A percentile compares a stretch with the other conserved stretches of the same genome.
phyloP scores from a whole-genome alignment of 768 basidiomycete species.

The Termitomyces titanicus region DNA sequence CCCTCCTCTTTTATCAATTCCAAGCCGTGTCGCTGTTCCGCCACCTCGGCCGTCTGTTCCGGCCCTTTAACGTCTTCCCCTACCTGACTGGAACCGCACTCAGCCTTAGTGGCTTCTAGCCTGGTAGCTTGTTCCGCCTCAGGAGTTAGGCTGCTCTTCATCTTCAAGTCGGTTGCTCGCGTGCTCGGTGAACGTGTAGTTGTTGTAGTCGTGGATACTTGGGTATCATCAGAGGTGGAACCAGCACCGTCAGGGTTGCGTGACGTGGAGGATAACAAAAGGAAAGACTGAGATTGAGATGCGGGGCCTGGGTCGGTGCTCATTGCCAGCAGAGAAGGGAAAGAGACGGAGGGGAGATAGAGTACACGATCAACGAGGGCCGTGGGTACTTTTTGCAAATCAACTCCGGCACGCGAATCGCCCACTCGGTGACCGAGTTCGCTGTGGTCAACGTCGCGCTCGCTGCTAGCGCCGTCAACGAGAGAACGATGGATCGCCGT shows the following conservation, averaged over 20 bases:
- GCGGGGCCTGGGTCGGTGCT: conserved; percentile 35
- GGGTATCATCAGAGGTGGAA: conserved; percentile 18
- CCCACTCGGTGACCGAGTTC: neutral
- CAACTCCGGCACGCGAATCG: conserved; percentile 14
- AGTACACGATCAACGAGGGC: conserved; percentile 28
- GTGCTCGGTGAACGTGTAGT: conserved; percentile 11
- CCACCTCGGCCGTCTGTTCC: conserved; percentile 16
- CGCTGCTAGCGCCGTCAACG: neutral
- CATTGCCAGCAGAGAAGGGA: conserved; percentile 38
- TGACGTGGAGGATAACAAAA: conserved; percentile 24
- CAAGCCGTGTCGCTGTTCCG: conserved; percentile 13
- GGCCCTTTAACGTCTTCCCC: conserved; percentile 14
- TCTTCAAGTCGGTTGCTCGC: conserved; percentile 8
- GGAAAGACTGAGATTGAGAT: conserved; percentile 25
- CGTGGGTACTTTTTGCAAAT: conserved; percentile 38
- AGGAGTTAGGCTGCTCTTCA: conserved; percentile 3
- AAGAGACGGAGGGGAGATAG: conserved; percentile 19
- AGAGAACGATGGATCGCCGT: neutral
- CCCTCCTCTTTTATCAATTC: conserved; percentile 32
- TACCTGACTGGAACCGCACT: neutral
- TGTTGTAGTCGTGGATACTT: conserved; percentile 13
- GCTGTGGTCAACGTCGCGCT: conserved; percentile 1
- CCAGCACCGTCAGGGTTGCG: conserved; percentile 26
- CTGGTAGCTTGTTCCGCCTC: neutral
- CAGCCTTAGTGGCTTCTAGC: neutral